Percentiles rank a stretch among this genome's conserved stretches.
phyloP scores from a whole-genome alignment of 768 basidiomycete species.

The Pisolithus sp. region DNA sequence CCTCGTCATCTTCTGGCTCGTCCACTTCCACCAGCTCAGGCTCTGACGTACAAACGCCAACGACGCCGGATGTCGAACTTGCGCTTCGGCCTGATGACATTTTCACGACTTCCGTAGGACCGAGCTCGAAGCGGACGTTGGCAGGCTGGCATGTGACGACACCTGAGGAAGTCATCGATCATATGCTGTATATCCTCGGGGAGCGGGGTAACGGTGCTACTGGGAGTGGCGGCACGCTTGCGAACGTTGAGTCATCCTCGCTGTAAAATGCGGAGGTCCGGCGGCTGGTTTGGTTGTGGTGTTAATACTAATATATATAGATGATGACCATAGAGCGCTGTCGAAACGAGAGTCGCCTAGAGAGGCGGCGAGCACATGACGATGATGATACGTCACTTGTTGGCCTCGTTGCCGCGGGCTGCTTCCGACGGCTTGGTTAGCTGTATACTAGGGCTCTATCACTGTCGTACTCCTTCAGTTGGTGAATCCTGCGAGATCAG shows the following conservation, averaged over 20 bases:
- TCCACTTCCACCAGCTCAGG: not conserved
- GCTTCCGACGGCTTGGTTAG: too few relatives aligned
- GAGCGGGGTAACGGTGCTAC: constrained; percentile 12
- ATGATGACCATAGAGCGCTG: too few relatives aligned
- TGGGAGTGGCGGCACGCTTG: not conserved
- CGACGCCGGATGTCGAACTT: constrained; percentile 50
- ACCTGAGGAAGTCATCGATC: constrained; percentile 79
- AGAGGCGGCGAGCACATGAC: too few relatives aligned
- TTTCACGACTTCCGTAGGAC: constrained; percentile 93
- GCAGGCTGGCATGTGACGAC: constrained; percentile 91
- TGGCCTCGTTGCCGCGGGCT: too few relatives aligned
- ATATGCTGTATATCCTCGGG: constrained; percentile 60
- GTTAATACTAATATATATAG: too few relatives aligned
- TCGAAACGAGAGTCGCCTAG: too few relatives aligned
- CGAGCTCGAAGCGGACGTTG: constrained; percentile 80
- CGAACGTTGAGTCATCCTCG: not conserved
- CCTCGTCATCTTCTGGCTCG: constrained; percentile 12
- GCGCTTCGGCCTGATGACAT: constrained; percentile 60
- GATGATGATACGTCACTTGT: too few relatives aligned
- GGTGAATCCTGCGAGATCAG: too few relatives aligned
- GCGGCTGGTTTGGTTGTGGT: too few relatives aligned
- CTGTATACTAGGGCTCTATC: too few relatives aligned
- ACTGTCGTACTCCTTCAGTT: too few relatives aligned
- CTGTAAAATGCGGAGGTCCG: too few relatives aligned
- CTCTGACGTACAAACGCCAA: not conserved